Evolutionary conservation across 305 asterid species (phyloP), one percentile per base, ranked within the genome.

Genomic region (Solanum hybrid): DNA sequence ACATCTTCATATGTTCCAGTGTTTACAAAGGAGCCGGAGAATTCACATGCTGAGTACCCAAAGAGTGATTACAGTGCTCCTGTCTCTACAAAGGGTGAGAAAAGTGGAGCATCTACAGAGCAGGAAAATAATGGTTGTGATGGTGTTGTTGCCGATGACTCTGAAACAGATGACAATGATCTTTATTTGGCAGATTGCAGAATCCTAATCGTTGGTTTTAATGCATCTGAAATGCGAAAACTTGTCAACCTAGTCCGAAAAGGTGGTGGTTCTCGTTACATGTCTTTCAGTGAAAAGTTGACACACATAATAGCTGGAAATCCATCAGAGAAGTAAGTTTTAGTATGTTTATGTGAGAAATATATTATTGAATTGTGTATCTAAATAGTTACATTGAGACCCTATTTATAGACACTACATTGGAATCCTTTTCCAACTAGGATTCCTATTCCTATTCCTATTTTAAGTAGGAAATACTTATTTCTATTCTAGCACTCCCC

Each of bases 211-310:
- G 95, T 95, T 88, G 99, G 99, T 90, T 98, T 98, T 93, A 95
- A 92, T 90, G 96, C 97, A 92, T 93, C 96, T 93, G 97, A 94
- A 89, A 88, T 95, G 93, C 95, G 99, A 91, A 95, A 93, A 92
- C 93, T 98, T 89, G 99, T 98, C 90, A 94, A 94, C 94, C 95
- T 97, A 97, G 95, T 97, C 89, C 98, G 98, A 87, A 95, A 89
- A 91, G 99, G 99, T 28, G 99, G 99, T 88, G 99, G 99, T 86
- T 97, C 99, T 92, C 99, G 99, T 64, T 96, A 95, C 90, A 95
- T 94, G 98, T 94, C 95, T 85, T 91, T 95, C 89, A 92, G 91
- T 88, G 98, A 97, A 89, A 97, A 96, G 88, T 91, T 97, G 94
- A 97, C 99, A 22, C 99, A 97, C 92, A 93, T 97, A 92, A 89